Conservation (phyloP, 371 early-diverging fungal species). For the Syncephalastrum racemosum region DNA sequence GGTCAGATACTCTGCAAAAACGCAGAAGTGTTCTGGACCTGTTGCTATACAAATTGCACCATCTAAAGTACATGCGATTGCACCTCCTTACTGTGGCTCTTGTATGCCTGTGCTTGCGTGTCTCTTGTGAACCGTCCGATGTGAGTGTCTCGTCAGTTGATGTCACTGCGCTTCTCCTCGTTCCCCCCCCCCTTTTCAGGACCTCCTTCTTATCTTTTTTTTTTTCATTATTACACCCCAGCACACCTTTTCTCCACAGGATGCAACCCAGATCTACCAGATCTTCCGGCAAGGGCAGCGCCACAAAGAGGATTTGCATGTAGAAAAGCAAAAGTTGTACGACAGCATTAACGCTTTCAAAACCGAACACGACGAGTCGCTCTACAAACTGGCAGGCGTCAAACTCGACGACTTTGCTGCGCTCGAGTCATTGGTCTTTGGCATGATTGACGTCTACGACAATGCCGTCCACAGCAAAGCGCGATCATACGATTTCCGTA, state of each 20-base stretch:
- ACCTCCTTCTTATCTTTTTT: neutral
- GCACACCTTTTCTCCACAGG: slow-evolving; percentile 14
- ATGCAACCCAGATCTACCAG: slow-evolving; percentile 21
- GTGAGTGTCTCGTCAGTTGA: neutral
- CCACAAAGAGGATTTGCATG: slow-evolving; percentile 22
- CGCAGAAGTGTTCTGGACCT: no score
- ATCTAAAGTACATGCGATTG: slow-evolving; percentile 3
- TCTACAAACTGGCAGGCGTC: slow-evolving; percentile 35
- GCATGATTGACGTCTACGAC: slow-evolving; percentile 43
- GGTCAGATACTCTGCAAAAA: no score
- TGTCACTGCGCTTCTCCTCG: no score
- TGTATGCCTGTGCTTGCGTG: slow-evolving; percentile 1
- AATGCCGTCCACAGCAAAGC: slow-evolving; percentile 24
- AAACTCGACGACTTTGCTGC: slow-evolving; percentile 43
- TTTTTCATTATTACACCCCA: slow-evolving; percentile 3
- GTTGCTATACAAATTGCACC: no score
- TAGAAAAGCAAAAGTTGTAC: slow-evolving; percentile 25
- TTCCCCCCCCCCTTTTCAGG: no score
- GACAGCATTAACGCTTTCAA: slow-evolving; percentile 28
- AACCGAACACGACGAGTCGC: slow-evolving; percentile 20
- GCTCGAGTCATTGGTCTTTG: slow-evolving; percentile 41
- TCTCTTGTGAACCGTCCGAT: neutral
- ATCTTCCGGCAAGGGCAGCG: slow-evolving; percentile 31
- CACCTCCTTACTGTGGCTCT: neutral
- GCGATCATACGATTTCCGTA: slow-evolving; percentile 33